Conservation (phyloP, 1,139 yeast genomes). For the Pichia sp. region DNA sequence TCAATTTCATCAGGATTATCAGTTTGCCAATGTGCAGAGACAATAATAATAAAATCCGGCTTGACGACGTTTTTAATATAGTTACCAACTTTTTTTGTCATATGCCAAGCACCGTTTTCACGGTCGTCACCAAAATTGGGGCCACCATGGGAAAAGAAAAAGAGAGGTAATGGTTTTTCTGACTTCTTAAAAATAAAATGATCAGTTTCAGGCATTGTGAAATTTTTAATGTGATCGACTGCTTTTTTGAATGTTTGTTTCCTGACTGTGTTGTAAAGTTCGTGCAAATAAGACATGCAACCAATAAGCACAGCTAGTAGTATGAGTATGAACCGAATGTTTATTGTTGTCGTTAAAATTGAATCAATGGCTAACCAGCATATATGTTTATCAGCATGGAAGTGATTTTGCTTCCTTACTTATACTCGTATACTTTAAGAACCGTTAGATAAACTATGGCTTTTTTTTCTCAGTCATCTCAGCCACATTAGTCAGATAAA, state of each 20-base stretch:
- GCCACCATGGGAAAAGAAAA: conserved; percentile 72
- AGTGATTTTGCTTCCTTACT: no score
- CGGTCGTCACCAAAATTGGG: conserved; percentile 59
- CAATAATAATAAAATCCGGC: conserved; percentile 60
- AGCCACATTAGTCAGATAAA: no score
- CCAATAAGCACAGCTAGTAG: conserved; percentile 8
- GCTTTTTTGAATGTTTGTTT: conserved; percentile 7
- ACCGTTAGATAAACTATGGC: no score
- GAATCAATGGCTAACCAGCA: no score
- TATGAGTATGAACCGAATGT: conserved; percentile 4
- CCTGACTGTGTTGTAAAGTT: conserved; percentile 9
- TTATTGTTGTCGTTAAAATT: no score
- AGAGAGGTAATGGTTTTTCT: conserved; percentile 41
- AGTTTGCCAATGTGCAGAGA: conserved; percentile 78
- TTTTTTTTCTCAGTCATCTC: no score
- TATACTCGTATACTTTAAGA: no score
- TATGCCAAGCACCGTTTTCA: conserved; percentile 54
- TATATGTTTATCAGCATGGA: no score
- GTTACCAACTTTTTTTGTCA: conserved; percentile 44
- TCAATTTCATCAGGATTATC: conserved; percentile 38
- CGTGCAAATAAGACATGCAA: conserved; percentile 17
- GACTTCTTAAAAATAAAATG: conserved; percentile 21
- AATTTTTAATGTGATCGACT: conserved; percentile 10
- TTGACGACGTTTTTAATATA: conserved; percentile 42
- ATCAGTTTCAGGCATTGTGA: conserved; percentile 15